Evolutionary conservation across 352 stramenopile genomes (phyloP).

Genomic region (Phytophthora pinifolia): DNA sequence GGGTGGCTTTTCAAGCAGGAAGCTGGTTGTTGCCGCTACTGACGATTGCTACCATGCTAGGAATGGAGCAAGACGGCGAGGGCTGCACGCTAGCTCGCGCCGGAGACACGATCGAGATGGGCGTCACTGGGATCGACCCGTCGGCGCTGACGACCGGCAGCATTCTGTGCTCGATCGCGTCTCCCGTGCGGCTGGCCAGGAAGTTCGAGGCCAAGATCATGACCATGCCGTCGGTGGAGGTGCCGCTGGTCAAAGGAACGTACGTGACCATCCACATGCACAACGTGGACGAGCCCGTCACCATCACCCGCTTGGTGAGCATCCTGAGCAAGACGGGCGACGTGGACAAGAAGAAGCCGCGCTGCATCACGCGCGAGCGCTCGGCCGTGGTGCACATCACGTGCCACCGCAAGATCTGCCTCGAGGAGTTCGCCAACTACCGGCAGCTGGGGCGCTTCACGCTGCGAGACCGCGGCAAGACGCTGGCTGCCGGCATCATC

Average conservation of each 20-base stretch:
- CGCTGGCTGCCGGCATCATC: slow-evolving; percentile 83
- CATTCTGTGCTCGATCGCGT: slow-evolving; percentile 83
- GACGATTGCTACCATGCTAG: slow-evolving; percentile 34
- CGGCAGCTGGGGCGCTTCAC: slow-evolving; percentile 84
- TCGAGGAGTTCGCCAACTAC: slow-evolving; percentile 81
- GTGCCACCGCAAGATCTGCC: slow-evolving; percentile 69
- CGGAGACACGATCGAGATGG: slow-evolving; percentile 81
- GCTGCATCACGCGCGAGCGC: slow-evolving; percentile 84
- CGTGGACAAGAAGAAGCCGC: slow-evolving; percentile 80
- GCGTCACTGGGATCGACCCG: slow-evolving; percentile 72
- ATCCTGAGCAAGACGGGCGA: slow-evolving; percentile 72
- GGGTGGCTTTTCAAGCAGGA: not conserved
- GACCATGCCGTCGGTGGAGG: slow-evolving; percentile 85
- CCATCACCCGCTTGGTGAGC: slow-evolving; percentile 79
- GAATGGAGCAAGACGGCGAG: slow-evolving; percentile 78
- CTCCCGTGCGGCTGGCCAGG: slow-evolving; percentile 66
- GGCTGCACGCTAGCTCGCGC: slow-evolving; percentile 60
- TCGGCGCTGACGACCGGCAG: slow-evolving; percentile 75
- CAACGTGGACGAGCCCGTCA: slow-evolving; percentile 84
- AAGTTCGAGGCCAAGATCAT: slow-evolving; percentile 90
- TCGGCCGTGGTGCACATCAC: slow-evolving; percentile 86
- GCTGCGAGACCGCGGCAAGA: slow-evolving; percentile 78
- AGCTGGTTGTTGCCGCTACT: too few relatives aligned
- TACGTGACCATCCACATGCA: slow-evolving; percentile 86
- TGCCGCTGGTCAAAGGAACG: slow-evolving; percentile 84